Percentiles rank a stretch among this genome's conserved stretches.
Evolutionary conservation across 2,329 filamentous ascomycete species (phyloP).

Genomic region (Pezicula rhizophila): DNA sequence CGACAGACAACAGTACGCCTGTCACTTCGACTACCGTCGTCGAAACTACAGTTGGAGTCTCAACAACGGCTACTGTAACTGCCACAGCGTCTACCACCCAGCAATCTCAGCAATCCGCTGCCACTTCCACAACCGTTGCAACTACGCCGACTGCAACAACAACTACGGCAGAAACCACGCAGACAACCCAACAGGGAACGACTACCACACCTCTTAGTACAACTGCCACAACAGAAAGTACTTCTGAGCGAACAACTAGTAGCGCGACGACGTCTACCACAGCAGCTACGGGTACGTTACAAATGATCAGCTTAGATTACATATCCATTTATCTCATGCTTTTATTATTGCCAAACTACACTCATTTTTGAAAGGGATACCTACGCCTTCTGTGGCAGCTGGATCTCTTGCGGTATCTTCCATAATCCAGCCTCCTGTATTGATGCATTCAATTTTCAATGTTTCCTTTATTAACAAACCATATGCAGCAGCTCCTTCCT

Average conservation of each 20-base stretch:
- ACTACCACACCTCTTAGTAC: no score
- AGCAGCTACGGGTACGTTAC: not conserved
- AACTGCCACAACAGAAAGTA: not conserved
- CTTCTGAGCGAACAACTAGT: not conserved
- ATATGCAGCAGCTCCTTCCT: not conserved
- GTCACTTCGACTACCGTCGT: constrained; percentile 3
- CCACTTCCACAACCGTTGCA: not conserved
- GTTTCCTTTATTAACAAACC: not conserved
- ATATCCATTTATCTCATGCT: not conserved
- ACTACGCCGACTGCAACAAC: not conserved
- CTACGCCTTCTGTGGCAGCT: not conserved
- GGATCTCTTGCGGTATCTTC: not conserved
- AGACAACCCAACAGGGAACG: no score
- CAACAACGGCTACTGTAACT: constrained; percentile 1
- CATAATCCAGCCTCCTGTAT: not conserved
- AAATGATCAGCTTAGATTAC: not conserved
- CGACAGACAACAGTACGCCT: constrained; percentile 10
- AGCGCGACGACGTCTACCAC: not conserved
- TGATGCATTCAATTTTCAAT: not conserved
- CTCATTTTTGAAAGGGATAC: not conserved
- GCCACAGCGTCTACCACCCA: constrained; percentile 1
- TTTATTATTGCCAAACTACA: not conserved
- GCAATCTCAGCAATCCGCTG: no score
- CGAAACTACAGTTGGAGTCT: constrained; percentile 1
- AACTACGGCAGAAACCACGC: no score